Conservation (phyloP, 257 asterid genomes). For the Lavandula angustifolia region DNA sequence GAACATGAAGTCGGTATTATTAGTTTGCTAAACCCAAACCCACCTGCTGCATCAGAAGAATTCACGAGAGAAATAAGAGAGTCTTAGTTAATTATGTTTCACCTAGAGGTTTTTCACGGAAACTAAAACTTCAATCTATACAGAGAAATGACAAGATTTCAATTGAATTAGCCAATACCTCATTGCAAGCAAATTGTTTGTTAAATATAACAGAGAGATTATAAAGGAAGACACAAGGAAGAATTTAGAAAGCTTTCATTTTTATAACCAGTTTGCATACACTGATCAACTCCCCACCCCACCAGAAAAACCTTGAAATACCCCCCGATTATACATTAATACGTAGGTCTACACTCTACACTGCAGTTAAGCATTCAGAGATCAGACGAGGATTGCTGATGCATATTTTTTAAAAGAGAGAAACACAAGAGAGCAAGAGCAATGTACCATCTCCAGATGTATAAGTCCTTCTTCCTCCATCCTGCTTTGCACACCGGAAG, state of each 20-base stretch:
- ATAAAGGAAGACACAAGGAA: constrained; percentile 10
- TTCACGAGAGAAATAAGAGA: not conserved
- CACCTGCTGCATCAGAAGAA: constrained; percentile 17
- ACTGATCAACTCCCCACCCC: constrained; percentile 1
- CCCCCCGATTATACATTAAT: not conserved
- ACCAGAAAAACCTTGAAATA: not conserved
- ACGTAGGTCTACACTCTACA: not conserved
- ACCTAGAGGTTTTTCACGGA: not conserved
- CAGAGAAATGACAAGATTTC: not conserved
- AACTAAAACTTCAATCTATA: constrained; percentile 2
- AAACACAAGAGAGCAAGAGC: constrained; percentile 29
- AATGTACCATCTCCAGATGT: constrained; percentile 55
- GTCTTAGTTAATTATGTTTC: constrained; percentile 11
- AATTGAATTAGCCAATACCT: constrained; percentile 5
- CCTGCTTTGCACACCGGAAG: constrained; percentile 45
- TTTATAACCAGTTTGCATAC: not conserved
- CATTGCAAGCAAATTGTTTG: constrained; percentile 1
- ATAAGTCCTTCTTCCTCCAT: constrained; percentile 45
- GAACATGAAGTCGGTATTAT: not conserved
- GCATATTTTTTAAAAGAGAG: not conserved
- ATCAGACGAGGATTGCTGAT: not conserved
- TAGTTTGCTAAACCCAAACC: constrained; percentile 16
- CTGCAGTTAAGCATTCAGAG: not conserved
- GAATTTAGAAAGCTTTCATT: not conserved
- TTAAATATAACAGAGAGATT: not conserved